Evolutionary conservation across 257 asterid genomes (phyloP).

Genomic region (Solanum boliviense): DNA sequence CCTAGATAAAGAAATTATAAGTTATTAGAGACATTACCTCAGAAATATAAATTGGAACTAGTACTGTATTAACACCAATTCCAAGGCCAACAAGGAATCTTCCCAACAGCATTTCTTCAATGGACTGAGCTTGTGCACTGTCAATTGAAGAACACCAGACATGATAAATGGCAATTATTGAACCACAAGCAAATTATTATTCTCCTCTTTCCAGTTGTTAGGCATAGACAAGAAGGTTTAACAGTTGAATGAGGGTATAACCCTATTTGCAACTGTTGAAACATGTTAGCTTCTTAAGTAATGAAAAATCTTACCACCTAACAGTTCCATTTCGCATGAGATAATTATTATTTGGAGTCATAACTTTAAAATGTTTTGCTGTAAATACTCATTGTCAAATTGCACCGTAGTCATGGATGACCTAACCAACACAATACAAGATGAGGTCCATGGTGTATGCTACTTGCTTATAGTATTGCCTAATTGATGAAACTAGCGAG

Average conservation of each 20-base stretch:
- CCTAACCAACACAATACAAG: neutral
- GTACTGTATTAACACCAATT: constrained; percentile 83
- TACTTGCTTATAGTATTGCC: neutral
- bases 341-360: neutral
- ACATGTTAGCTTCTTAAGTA: neutral
- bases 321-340: neutral
- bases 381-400: neutral
- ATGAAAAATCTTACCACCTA: neutral
- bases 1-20: neutral
- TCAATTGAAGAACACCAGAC: constrained; percentile 6
- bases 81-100: constrained; percentile 88
- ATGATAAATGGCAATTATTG: neutral
- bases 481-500: neutral
- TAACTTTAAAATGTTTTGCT: neutral
- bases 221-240: neutral
- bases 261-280: neutral
- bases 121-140: constrained; percentile 90
- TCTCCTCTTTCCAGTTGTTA: neutral
- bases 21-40: constrained; percentile 42
- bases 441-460: neutral
- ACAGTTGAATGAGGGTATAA: neutral
- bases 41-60: constrained; percentile 81
- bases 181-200: neutral
- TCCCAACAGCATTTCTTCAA: constrained; percentile 66
- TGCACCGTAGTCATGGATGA: neutral